These are phyloP conservation scores for Phytophthora colocasiae DNA, from an alignment of 352 stramenopile genomes.

Conservation along the genomic window DNA sequence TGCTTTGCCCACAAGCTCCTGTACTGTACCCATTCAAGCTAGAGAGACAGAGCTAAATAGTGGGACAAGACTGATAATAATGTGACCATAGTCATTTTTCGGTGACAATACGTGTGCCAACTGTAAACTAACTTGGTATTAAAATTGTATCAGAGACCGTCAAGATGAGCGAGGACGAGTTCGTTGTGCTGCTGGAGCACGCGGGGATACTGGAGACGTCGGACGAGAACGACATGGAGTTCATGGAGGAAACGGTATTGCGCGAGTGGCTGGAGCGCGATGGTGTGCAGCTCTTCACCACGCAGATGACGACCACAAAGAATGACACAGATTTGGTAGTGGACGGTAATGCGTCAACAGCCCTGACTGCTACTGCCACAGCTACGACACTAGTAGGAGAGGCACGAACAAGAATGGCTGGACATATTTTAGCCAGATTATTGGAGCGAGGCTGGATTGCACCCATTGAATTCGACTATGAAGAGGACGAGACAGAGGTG, in stretches of 20 bases:
- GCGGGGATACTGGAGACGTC: conserved; percentile 77
- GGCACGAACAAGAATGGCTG: conserved; percentile 45
- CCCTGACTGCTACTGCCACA: conserved; percentile 23
- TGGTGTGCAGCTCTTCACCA: conserved; percentile 68
- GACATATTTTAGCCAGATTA: conserved; percentile 58
- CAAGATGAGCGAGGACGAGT: conserved; percentile 85
- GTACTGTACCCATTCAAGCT: conserved; percentile 26
- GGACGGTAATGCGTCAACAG: conserved; percentile 26
- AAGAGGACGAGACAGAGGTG: conserved; percentile 56
- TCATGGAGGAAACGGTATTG: conserved; percentile 68
- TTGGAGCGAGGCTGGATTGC: conserved; percentile 69
- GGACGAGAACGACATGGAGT: conserved; percentile 76
- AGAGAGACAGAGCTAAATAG: conserved; percentile 23
- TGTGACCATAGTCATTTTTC: neutral
- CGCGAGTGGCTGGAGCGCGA: conserved; percentile 78
- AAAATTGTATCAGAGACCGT: conserved; percentile 20
- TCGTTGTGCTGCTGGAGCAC: conserved; percentile 85
- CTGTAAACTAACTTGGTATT: too few species aligned
- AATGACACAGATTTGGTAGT: conserved; percentile 33
- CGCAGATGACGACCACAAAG: conserved; percentile 33
- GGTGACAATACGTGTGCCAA: neutral
- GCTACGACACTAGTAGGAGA: conserved; percentile 42
- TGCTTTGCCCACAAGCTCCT: neutral
- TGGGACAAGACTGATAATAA: conserved; percentile 13
- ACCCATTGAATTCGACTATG: conserved; percentile 59